Conservation (phyloP, 345 rosid species). For the Rhodomyrtus tomentosa region DNA sequence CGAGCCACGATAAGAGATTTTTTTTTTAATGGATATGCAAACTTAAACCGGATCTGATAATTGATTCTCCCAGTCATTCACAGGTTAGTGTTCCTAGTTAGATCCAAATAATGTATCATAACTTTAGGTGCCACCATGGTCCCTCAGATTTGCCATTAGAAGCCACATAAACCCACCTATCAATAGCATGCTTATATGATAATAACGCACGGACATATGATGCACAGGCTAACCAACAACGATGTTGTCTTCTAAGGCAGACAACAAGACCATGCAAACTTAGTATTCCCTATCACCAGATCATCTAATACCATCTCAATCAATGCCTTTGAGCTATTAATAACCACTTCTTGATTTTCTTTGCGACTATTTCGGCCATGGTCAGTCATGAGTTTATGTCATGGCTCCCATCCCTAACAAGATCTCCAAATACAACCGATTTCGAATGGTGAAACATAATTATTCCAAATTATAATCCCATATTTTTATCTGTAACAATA, state of each 20-base stretch:
- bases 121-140: not conserved
- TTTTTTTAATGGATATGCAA: no score
- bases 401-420: no score
- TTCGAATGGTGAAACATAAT: not conserved
- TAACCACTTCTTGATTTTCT: not conserved
- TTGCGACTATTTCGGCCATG: not conserved
- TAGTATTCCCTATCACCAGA: not conserved
- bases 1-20: no score
- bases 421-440: not conserved
- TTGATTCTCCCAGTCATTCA: not conserved
- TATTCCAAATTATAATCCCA: not conserved
- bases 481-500: not conserved
- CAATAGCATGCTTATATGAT: not conserved
- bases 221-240: not conserved
- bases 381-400: not conserved
- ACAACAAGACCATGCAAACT: not conserved
- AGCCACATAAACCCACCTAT: not conserved
- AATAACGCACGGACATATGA: not conserved
- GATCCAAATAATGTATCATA: not conserved
- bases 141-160: not conserved
- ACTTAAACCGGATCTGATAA: not conserved
- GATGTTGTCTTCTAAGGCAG: not conserved
- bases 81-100: not conserved
- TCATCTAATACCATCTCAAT: not conserved
- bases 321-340: not conserved